Conservation (phyloP, 2,329 filamentous ascomycete genomes). For the Calonectria henricotiae region DNA sequence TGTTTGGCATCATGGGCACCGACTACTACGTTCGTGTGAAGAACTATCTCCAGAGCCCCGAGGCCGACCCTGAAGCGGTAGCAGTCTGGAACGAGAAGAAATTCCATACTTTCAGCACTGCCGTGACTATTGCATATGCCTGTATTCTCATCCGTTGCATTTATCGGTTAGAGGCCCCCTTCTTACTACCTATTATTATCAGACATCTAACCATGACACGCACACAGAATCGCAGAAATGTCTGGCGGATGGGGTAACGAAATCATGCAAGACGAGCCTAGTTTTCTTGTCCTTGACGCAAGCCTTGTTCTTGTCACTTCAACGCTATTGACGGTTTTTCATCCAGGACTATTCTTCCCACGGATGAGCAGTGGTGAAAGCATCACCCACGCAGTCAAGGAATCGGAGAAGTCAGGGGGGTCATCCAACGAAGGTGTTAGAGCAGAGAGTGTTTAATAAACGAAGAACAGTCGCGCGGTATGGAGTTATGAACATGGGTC, state of each 20-base stretch:
- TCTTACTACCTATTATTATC: background rate
- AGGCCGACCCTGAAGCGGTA: constrained; percentile 54
- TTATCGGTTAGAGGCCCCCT: constrained; percentile 64
- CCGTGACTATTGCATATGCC: constrained; percentile 64
- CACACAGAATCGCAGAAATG: constrained; percentile 75
- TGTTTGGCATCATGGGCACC: constrained; percentile 62
- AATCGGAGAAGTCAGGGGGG: constrained; percentile 50
- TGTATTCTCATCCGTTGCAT: constrained; percentile 69
- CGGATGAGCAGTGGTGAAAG: constrained; percentile 63
- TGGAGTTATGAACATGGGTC: background rate
- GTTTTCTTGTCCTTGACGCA: constrained; percentile 73
- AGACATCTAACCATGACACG: constrained; percentile 35
- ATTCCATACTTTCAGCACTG: constrained; percentile 64
- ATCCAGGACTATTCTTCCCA: constrained; percentile 71
- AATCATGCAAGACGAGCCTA: constrained; percentile 75
- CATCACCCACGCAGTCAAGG: constrained; percentile 44
- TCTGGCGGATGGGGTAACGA: constrained; percentile 75
- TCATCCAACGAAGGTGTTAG: constrained; percentile 52
- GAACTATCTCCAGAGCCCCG: constrained; percentile 57
- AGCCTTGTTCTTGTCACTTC: constrained; percentile 68
- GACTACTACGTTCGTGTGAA: constrained; percentile 66
- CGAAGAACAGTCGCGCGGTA: background rate
- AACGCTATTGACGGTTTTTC: constrained; percentile 67
- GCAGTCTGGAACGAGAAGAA: constrained; percentile 62
- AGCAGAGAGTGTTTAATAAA: constrained; percentile 40